A percentile compares a stretch with the other conserved stretches of the same genome.
Evolutionary conservation across 2,329 filamentous ascomycete genomes (phyloP).

Genomic region (Arthrobotrys megalospora): DNA sequence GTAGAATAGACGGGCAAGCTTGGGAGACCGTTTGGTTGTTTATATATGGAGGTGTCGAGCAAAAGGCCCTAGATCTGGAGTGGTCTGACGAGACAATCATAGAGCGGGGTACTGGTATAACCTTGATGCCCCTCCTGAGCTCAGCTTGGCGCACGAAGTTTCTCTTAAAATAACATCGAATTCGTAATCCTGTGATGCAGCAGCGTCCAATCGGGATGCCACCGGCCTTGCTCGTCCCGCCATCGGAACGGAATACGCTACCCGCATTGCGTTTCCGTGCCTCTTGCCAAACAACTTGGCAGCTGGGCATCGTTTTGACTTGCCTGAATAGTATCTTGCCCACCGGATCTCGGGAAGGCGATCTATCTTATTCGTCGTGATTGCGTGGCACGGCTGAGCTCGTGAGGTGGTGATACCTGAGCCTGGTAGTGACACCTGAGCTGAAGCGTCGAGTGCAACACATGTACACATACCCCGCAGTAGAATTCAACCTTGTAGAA

Average conservation of each 20-base stretch:
- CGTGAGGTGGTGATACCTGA: too few species aligned
- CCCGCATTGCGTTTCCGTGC: background rate
- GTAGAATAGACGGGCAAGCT: background rate
- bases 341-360: background rate
- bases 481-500: too few species aligned
- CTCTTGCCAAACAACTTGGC: constrained; percentile 8
- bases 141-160: background rate
- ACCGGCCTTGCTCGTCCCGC: constrained; percentile 7
- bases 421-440: too few species aligned
- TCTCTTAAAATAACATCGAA: constrained; percentile 3
- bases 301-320: constrained; percentile 13
- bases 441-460: too few species aligned
- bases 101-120: constrained; percentile 4
- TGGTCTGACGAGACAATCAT: too few species aligned
- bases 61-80: too few species aligned
- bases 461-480: too few species aligned
- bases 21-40: background rate
- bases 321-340: background rate
- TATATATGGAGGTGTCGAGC: background rate
- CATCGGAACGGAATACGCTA: background rate
- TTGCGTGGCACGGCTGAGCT: too few species aligned
- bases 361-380: too few species aligned
- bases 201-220: constrained; percentile 8
- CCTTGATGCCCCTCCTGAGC: background rate
- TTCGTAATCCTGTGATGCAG: background rate